A percentile compares a stretch with the other conserved stretches of the same genome.
phyloP scores from a whole-genome alignment of 2,329 filamentous ascomycete species.

The Calycina marina region DNA sequence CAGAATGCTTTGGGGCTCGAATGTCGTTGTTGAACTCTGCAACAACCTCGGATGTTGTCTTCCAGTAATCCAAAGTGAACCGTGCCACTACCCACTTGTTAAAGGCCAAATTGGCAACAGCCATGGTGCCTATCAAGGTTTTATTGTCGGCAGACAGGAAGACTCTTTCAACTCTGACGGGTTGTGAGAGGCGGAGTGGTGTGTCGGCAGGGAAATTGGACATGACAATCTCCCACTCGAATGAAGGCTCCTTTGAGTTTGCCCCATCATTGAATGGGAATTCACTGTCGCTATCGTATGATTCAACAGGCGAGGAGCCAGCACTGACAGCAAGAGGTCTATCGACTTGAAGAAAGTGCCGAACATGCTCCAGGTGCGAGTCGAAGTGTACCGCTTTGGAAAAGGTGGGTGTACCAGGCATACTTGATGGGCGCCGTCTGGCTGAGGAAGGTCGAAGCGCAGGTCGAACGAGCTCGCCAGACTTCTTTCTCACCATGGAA shows the following conservation, averaged over 20 bases:
- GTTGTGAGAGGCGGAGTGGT: slow-evolving; percentile 43
- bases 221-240: slow-evolving; percentile 78
- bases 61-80: slow-evolving; percentile 97
- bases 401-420: slow-evolving; percentile 93
- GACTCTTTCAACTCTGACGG: slow-evolving; percentile 72
- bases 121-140: slow-evolving; percentile 67
- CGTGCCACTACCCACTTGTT: slow-evolving; percentile 79
- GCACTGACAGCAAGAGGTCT: slow-evolving; percentile 92
- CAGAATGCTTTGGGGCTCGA: slow-evolving; percentile 45
- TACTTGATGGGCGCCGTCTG: slow-evolving; percentile 77
- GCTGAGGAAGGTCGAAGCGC: slow-evolving; percentile 64
- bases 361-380: slow-evolving; percentile 86
- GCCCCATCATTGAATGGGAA: slow-evolving; percentile 61
- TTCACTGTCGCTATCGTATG: slow-evolving; percentile 73
- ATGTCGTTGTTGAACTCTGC: slow-evolving; percentile 81
- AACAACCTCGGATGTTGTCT: slow-evolving; percentile 85
- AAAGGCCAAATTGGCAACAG: slow-evolving; percentile 79
- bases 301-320: slow-evolving; percentile 79
- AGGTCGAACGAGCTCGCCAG: slow-evolving; percentile 86
- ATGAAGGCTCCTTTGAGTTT: slow-evolving; percentile 26
- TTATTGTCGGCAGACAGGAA: slow-evolving; percentile 83
- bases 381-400: slow-evolving; percentile 98
- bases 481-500: slow-evolving; percentile 96
- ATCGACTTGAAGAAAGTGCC: slow-evolving; percentile 90
- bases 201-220: slow-evolving; percentile 67